Evolutionary conservation across 306 rosid genomes (phyloP).

Genomic region (Vigna nakashimae): DNA sequence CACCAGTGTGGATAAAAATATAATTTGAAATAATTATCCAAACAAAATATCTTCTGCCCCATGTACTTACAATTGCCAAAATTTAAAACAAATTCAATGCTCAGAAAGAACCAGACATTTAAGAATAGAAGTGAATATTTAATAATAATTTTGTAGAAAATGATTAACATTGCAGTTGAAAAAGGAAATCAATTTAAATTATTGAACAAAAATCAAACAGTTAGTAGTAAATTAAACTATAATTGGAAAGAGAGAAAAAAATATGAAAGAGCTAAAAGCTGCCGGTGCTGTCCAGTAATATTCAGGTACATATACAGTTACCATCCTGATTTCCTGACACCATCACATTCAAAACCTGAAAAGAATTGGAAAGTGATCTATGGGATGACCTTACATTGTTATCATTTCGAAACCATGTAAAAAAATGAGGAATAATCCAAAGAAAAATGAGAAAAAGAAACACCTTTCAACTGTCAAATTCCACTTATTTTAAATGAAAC

Average conservation of each 20-base stretch:
- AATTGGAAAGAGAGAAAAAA: neutral
- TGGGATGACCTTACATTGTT: neutral
- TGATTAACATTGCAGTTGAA: neutral
- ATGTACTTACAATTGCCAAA: neutral
- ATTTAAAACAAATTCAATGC: constrained; percentile 8
- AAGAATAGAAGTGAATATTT: constrained; percentile 23
- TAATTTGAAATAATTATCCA: constrained; percentile 9
- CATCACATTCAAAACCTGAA: constrained; percentile 25
- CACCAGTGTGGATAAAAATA: constrained; percentile 14
- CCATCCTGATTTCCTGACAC: neutral
- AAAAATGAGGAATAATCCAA: constrained; percentile 13
- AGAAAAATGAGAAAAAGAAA: constrained; percentile 11
- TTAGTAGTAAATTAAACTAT: neutral
- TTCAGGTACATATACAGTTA: neutral
- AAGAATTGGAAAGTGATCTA: neutral
- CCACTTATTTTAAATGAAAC: constrained; percentile 17
- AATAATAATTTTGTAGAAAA: neutral
- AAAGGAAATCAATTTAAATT: neutral
- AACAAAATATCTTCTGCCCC: neutral
- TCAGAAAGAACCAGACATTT: constrained; percentile 17
- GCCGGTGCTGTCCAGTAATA: neutral
- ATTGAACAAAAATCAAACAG: constrained; percentile 1
- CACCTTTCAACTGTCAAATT: constrained; percentile 13
- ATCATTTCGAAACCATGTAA: neutral
- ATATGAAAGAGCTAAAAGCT: constrained; percentile 6